A percentile compares a stretch with the other conserved stretches of the same genome.
Evolutionary conservation across 2,329 filamentous ascomycete species (phyloP).

Genomic region (Endothia cerciana): DNA sequence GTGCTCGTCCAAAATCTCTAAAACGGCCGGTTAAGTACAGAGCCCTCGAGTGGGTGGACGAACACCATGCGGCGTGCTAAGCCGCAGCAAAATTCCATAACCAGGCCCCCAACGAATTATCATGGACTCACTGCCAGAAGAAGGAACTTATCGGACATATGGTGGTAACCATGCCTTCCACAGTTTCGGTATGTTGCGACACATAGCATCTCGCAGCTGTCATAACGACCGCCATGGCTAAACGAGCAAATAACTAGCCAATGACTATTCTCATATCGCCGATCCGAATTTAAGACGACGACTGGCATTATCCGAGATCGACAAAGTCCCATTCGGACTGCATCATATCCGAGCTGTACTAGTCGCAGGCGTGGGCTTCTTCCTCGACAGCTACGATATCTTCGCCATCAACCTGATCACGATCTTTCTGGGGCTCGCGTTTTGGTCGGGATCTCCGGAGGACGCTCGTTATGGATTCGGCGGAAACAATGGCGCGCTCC

Average conservation of each 20-base stretch:
- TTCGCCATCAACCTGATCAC: conserved; percentile 80
- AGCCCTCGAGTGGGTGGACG: conserved; percentile 1
- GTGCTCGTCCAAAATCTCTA: neutral
- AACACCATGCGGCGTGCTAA: conserved; percentile 10
- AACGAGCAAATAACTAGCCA: conserved; percentile 31
- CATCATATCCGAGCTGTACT: conserved; percentile 76
- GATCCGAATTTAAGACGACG: conserved; percentile 79
- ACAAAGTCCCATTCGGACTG: conserved; percentile 76
- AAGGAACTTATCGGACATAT: conserved; percentile 45
- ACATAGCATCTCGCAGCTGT: conserved; percentile 33
- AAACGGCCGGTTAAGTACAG: neutral
- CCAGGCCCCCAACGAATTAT: neutral
- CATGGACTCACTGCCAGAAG: conserved; percentile 12
- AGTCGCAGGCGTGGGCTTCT: conserved; percentile 82
- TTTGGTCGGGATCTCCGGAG: conserved; percentile 59
- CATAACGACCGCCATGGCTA: neutral
- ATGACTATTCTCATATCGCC: conserved; percentile 58
- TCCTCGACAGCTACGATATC: conserved; percentile 80
- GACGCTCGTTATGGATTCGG: conserved; percentile 50
- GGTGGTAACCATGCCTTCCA: conserved; percentile 73
- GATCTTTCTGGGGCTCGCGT: conserved; percentile 74
- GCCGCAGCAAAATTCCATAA: neutral
- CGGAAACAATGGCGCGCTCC: conserved; percentile 59
- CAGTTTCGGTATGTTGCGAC: conserved; percentile 57
- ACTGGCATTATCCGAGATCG: conserved; percentile 77